Evolutionary conservation across 2,329 filamentous ascomycete genomes (phyloP), one percentile per base, ranked within the genome.

Genomic region (Venturiaceae sp.): DNA sequence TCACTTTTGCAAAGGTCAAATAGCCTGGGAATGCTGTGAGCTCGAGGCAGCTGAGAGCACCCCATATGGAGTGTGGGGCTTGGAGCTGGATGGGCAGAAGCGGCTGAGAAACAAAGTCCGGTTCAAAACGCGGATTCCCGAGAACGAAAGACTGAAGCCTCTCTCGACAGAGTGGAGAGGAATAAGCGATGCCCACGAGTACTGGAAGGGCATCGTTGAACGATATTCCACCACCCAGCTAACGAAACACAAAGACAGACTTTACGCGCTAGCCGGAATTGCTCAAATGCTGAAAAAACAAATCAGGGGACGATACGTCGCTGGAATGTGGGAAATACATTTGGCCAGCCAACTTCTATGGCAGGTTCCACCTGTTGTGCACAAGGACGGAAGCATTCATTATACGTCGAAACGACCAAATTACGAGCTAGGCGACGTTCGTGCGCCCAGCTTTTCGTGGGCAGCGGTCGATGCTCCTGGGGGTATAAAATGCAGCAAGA

Each of bases 1-100:
- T 0, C 63, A 67, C n/a, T 68, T 66, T 39, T 63, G 62, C 33
- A 33, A 46, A 3, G 39, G 63, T 19, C 62, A 66, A 39, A 33
- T 67, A 5, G 62, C 57, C 0, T 67, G 66, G 66, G 65, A 68
- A 23, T 67, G 66, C 8, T 11, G 44, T 9, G 5, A 41, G 4
- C 16, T 32, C 1, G 28, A 44, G 7, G 58, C 32, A 4, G 33
- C 58, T 16, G 64, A 66, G 33, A 28, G 53, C 3, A 55, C 61
- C 28, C 55, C 59, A 1, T n/a, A 61, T 14, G 60, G 60, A 1
- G 21, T 62, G 3, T 55, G 60, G 3, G 57, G 21, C 11, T 37
- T 62, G 9, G 14, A 46, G 46, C 13, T 61, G 6, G 57, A 34
- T 21, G 11, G 33, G 2, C 60, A 54, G 21, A 53, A 36, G n/a